Evolutionary conservation across 1,284 basidiomycete genomes (phyloP).

Genomic region (Rhodotorula sp.): DNA sequence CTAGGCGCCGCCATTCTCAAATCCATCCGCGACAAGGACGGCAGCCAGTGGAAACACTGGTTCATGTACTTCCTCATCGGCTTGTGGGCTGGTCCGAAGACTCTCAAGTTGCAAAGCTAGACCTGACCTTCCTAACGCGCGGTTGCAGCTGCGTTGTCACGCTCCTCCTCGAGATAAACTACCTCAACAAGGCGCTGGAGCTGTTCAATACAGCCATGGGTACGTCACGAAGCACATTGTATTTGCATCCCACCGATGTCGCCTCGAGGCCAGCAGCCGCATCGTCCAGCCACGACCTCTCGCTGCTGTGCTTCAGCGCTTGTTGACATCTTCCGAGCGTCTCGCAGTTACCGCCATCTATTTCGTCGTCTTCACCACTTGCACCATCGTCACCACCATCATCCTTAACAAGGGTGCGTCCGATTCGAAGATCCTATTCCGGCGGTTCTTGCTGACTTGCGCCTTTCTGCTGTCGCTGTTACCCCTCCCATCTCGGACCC

Average conservation of each 20-base stretch:
- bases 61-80: conserved; percentile 60
- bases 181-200: conserved; percentile 93
- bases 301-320: too few relatives aligned
- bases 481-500: too few relatives aligned
- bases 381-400: conserved; percentile 43
- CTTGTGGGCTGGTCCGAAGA: not conserved
- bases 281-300: not conserved
- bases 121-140: not conserved
- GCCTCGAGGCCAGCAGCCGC: not conserved
- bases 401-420: conserved; percentile 89
- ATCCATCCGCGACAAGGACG: conserved; percentile 68
- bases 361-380: conserved; percentile 60
- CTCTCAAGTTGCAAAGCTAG: not conserved
- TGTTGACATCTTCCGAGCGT: conserved; percentile 4
- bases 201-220: conserved; percentile 88
- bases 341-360: conserved; percentile 61
- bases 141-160: conserved; percentile 74
- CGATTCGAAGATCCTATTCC: conserved; percentile 60
- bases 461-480: too few relatives aligned
- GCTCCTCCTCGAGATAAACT: conserved; percentile 85
- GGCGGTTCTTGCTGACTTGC: too few relatives aligned
- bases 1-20: conserved; percentile 88
- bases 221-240: not conserved
- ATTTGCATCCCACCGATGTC: too few relatives aligned
- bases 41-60: conserved; percentile 67